A percentile compares a stretch with the other conserved stretches of the same genome.
These are phyloP conservation scores for Vitis hybrid DNA, from an alignment of 177 flowering plant genomes.

Conservation along the genomic window DNA sequence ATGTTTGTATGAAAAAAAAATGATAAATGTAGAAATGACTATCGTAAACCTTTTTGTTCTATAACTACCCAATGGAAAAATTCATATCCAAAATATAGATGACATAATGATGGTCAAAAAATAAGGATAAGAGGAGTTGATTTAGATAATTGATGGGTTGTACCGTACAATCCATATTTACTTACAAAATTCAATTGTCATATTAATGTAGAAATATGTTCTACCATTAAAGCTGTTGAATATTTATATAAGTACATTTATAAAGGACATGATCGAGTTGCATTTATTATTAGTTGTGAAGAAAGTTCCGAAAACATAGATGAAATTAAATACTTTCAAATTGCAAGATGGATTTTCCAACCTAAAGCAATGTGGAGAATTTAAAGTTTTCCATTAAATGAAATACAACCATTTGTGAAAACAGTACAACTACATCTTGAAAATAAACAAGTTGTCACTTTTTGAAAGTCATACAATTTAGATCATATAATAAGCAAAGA, in stretches of 20 bases:
- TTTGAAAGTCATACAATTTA: no score
- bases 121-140: not conserved
- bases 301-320: no score
- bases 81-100: conserved; percentile 10
- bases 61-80: not conserved
- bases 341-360: no score
- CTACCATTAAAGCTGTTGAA: conserved; percentile 3
- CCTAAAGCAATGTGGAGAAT: no score
- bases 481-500: no score
- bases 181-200: conserved; percentile 1
- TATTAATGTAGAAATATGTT: conserved; percentile 19
- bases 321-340: no score
- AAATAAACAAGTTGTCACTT: no score
- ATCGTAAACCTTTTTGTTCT: not conserved
- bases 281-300: not conserved
- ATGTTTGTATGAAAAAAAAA: conserved; percentile 10
- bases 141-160: conserved; percentile 13
- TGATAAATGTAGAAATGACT: conserved; percentile 1
- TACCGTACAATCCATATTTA: conserved; percentile 18
- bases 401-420: no score
- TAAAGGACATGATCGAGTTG: conserved; percentile 16
- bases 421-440: no score
- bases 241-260: conserved; percentile 21
- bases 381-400: no score
- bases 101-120: not conserved